A percentile compares a stretch with the other conserved stretches of the same genome.
Conservation (phyloP, 148 eudicot genomes). For the Chenopodium berlandieri region DNA sequence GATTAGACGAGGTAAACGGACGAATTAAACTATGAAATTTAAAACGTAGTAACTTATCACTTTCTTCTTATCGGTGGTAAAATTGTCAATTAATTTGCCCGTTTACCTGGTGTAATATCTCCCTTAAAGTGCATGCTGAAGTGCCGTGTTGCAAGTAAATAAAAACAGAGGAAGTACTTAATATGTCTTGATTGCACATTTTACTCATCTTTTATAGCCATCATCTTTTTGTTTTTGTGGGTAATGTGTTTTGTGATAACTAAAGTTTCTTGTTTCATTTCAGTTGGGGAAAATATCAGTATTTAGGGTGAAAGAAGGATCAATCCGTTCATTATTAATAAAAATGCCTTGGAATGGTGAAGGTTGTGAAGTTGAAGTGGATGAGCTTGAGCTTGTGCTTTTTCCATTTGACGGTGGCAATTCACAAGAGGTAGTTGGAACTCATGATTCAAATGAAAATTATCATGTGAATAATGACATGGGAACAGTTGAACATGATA, state of each 20-base stretch:
- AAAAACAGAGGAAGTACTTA: no score
- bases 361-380: slow-evolving; percentile 69
- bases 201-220: background rate
- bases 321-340: slow-evolving; percentile 63
- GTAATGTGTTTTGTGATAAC: background rate
- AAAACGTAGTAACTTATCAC: no score
- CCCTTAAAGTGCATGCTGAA: no score
- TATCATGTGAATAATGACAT: slow-evolving; percentile 20
- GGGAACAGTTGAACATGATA: slow-evolving; percentile 38
- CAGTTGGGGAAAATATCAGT: slow-evolving; percentile 57
- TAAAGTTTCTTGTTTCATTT: slow-evolving; percentile 14
- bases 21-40: no score
- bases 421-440: slow-evolving; percentile 27
- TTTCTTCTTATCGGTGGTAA: no score
- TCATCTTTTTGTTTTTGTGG: background rate
- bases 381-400: slow-evolving; percentile 85
- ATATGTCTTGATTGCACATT: background rate
- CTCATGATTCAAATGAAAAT: slow-evolving; percentile 28
- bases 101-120: no score
- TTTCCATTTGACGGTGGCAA: slow-evolving; percentile 33
- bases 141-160: no score
- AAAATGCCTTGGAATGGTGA: slow-evolving; percentile 86
- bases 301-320: slow-evolving; percentile 68
- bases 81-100: no score
- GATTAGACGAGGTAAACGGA: no score